Conservation (phyloP, 164 flowering plant genomes). For the Aristolochia californica region DNA sequence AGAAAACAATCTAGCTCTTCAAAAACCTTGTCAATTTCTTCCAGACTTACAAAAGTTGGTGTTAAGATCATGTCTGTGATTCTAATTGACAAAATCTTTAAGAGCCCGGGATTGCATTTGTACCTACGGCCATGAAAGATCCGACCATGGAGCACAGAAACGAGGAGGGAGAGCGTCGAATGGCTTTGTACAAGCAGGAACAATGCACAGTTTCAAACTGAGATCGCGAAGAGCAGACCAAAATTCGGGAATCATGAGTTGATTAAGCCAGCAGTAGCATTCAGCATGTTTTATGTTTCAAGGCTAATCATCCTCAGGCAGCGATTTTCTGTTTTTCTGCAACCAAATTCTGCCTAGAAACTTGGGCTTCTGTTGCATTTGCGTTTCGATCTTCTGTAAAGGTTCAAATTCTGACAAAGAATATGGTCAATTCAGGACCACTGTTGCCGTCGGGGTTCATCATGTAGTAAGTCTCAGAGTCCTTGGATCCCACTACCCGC, state of each 20-base stretch:
- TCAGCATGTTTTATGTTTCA: no score
- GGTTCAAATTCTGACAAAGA: slow-evolving; percentile 51
- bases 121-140: slow-evolving; percentile 80
- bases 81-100: no score
- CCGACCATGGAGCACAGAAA: slow-evolving; percentile 35
- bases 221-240: slow-evolving; percentile 81
- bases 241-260: not conserved
- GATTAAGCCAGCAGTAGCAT: no score
- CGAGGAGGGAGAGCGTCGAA: slow-evolving; percentile 19
- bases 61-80: no score
- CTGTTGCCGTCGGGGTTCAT: slow-evolving; percentile 62
- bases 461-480: slow-evolving; percentile 75
- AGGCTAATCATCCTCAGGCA: no score
- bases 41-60: no score
- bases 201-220: slow-evolving; percentile 69
- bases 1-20: no score
- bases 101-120: slow-evolving; percentile 98
- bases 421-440: slow-evolving; percentile 69
- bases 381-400: no score
- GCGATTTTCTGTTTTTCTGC: no score
- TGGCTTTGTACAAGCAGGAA: slow-evolving; percentile 39
- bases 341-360: no score
- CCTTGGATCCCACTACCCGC: slow-evolving; percentile 53
- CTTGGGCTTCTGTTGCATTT: no score
- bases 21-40: no score